These are phyloP conservation scores for Cladorrhinum sp. DNA, from an alignment of 2,329 filamentous ascomycete species.

Conservation along the genomic window DNA sequence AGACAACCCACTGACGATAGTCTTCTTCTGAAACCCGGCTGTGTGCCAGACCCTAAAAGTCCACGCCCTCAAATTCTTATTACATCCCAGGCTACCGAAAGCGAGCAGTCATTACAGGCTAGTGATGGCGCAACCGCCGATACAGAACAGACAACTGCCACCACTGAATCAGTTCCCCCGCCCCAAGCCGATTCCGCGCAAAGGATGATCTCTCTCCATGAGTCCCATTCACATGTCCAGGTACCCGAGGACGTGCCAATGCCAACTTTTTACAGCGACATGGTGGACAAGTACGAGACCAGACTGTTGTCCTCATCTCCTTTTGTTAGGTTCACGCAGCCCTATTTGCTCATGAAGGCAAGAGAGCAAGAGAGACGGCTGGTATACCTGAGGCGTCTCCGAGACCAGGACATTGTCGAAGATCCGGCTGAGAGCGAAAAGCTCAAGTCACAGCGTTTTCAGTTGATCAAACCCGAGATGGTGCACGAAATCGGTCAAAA, in stretches of 20 bases:
- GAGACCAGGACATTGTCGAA: constrained; percentile 68
- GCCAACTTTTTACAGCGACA: constrained; percentile 91
- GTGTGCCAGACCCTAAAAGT: constrained; percentile 20
- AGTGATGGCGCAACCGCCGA: constrained; percentile 23
- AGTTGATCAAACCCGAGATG: constrained; percentile 93
- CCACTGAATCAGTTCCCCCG: constrained; percentile 13
- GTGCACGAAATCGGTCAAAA: constrained; percentile 78
- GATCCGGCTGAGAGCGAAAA: constrained; percentile 60
- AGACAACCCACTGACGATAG: constrained; percentile 38
- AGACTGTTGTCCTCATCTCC: constrained; percentile 93
- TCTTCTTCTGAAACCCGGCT: constrained; percentile 34
- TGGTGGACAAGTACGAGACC: constrained; percentile 89
- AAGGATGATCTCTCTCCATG: constrained; percentile 36
- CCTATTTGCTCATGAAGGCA: constrained; percentile 87
- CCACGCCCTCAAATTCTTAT: constrained; percentile 20
- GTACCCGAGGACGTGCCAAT: constrained; percentile 77
- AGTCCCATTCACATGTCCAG: constrained; percentile 46
- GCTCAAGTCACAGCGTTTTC: constrained; percentile 68
- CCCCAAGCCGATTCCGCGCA: constrained; percentile 24
- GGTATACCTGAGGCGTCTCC: constrained; percentile 75
- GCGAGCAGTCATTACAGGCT: constrained; percentile 26
- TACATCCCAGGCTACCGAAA: constrained; percentile 24
- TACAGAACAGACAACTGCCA: constrained; percentile 19
- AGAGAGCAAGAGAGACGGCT: constrained; percentile 86
- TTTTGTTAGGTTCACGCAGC: constrained; percentile 92